Conservation (phyloP, 345 rosid species). For the Triadica sebifera region DNA sequence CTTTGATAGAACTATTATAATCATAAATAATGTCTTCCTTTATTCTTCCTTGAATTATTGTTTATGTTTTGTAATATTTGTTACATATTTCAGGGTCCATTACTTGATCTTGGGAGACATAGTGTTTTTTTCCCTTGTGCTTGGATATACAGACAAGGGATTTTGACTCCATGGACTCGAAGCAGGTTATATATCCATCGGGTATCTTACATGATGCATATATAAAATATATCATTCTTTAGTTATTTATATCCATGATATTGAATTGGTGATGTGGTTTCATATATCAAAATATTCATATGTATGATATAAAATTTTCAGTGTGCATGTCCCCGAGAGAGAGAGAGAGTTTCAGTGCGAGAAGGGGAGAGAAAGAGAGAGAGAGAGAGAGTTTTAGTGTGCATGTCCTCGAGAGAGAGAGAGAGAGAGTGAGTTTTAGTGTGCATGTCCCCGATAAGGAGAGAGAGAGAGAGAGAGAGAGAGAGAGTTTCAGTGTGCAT, state of each 20-base stretch:
- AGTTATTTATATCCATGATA: neutral
- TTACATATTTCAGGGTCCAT: constrained; percentile 63
- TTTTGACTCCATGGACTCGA: constrained; percentile 78
- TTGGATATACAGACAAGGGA: constrained; percentile 85
- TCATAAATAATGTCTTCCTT: neutral
- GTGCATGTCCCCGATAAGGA: too few species aligned
- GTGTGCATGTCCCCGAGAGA: too few species aligned
- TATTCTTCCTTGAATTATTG: neutral
- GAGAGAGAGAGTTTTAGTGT: too few species aligned
- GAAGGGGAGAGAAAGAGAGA: too few species aligned
- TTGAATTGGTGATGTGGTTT: neutral
- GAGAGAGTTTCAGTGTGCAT: too few species aligned
- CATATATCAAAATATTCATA: neutral
- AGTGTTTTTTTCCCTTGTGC: constrained; percentile 72
- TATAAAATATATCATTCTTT: constrained; percentile 4
- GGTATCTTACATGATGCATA: constrained; percentile 13
- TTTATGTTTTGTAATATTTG: constrained; percentile 12
- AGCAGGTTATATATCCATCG: constrained; percentile 47
- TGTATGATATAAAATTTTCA: neutral
- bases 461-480: too few species aligned
- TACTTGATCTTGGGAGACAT: constrained; percentile 89
- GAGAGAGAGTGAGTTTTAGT: too few species aligned
- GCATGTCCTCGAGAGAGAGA: too few species aligned
- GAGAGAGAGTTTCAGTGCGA: neutral
- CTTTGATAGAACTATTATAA: constrained; percentile 1